phyloP scores from a whole-genome alignment of 306 rosid species.

The Lupinus albus region DNA sequence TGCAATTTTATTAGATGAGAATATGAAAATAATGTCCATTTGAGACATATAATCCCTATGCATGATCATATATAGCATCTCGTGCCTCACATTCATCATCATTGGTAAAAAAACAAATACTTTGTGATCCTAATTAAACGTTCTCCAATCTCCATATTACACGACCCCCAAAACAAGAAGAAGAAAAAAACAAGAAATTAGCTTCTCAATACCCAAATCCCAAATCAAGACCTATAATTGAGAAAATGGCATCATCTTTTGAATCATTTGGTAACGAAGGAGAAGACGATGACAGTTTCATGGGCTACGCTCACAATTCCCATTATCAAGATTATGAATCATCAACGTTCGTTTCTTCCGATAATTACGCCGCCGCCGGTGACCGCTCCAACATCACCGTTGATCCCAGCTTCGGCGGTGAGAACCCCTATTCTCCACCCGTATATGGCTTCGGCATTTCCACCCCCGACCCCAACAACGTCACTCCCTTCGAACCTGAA shows the following conservation, averaged over 20 bases:
- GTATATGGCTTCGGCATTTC: slow-evolving; percentile 56
- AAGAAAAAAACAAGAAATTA: neutral
- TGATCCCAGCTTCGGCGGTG: slow-evolving; percentile 2
- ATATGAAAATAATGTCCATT: too few species aligned
- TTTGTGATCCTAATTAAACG: slow-evolving; percentile 45
- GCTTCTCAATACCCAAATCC: neutral
- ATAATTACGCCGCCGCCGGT: slow-evolving; percentile 22
- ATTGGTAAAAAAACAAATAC: neutral
- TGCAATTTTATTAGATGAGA: too few species aligned
- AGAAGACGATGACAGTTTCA: slow-evolving; percentile 45
- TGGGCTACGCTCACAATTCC: slow-evolving; percentile 25
- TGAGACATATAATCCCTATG: too few species aligned
- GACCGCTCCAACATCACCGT: slow-evolving; percentile 21
- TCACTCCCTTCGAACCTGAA: slow-evolving; percentile 58
- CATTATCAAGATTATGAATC: slow-evolving; percentile 41
- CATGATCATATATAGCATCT: too few species aligned
- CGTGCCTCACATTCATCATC: neutral
- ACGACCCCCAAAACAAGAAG: neutral
- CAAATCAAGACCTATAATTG: neutral
- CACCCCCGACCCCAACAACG: slow-evolving; percentile 50
- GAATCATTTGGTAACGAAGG: slow-evolving; percentile 55
- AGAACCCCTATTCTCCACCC: slow-evolving; percentile 41
- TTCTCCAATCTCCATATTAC: neutral
- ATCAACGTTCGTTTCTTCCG: slow-evolving; percentile 38
- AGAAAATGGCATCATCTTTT: slow-evolving; percentile 70